Base-by-base conservation (phyloP, 345 rosid species). In the Rubroshorea leprosula region DNA sequence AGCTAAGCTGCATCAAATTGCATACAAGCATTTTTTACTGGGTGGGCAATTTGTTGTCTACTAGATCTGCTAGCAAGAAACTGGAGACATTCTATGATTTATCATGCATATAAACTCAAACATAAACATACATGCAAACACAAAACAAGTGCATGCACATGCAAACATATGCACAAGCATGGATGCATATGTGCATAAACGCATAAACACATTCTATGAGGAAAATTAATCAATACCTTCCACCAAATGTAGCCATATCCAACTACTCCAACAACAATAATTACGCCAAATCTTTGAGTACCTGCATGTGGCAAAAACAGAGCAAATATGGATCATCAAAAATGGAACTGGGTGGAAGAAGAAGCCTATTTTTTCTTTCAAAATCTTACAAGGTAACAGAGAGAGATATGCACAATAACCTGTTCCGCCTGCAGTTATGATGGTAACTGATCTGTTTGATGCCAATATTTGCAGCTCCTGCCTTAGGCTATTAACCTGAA, bases 401-500 rank as follows among this genome's bases (percentile, higher is more conserved):
- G 9, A 29, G 59, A 63, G 43, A 49, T 26, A 7, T 19, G 41
- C 10, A 50, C 23, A 19, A 49, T 22, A 62, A 93, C 97, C 90
- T 85, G 78, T 63, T 69, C 90, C 86, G 60, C 62, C 72, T 51
- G 83, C 61, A 62, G 95, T 83, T 57, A 90, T 73, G 58, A 94
- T 82, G 12, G 89, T 87, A 61, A 94, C 54, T 61, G 89, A 73
- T 67, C 87, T 72, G 43, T 63, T 82, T 58, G 88, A 72, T 20
- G 82, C 62, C 64, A 94, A 60, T 49, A 72, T 54, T 66, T 73
- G 83, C 74, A 90, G 76, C 69, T 94, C 90, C 75, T 80, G 70
- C 56, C 88, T 80, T 21, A 90, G 71, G 64, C 75, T 85, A 66
- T 74, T 71, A 51, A 94, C 96, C 99, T 94, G 72, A 22, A 21